Evolutionary conservation across 2,329 filamentous ascomycete species (phyloP), one percentile per base, ranked within the genome.

Genomic region (Lasiodiplodia theobromae): DNA sequence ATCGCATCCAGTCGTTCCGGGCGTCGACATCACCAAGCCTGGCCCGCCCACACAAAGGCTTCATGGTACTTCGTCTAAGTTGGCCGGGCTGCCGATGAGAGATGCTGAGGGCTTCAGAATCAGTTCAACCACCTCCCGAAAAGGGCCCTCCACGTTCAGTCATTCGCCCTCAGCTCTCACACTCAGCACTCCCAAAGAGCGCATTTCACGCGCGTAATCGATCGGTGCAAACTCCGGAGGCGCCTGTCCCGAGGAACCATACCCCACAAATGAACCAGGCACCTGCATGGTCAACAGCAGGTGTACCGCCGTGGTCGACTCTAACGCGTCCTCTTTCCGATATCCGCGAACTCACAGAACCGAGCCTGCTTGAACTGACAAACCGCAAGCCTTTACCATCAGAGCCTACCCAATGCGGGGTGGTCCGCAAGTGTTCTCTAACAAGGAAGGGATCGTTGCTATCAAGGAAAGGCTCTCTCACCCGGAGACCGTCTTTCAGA

Each of bases 311-410:
- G 16, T 73, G 72, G 71, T 74, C 76, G 11, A 76, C 77, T 10
- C 76, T 78, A 62, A 72, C 77, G 52, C 80, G 83, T 56, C 82
- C 83, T 54, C 73, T 85, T 34, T 85, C 83, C 53, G 83, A 85
- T 71, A 85, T 85, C 68, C 80, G 82, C 70, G 83, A 85, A 71
- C 75, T 84, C 71, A 85, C 82, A 12, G 83, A 85, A 72, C 82
- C 83, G 34, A 84, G 82, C 70, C 72, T 85, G 25, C 78, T 78
- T 21, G 81, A 84, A 14, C 71, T 75, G 1, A 72, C 77, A 68
- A 76, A 76, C 23, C 73, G 72, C 58, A 76, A 74, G 44, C 72
- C 74, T 28, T 69, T 74, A 7, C 47, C n/a, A 4, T 51, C 57
- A 18, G 67, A 68, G 14, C 34, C 37, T 31, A 71, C 73, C 12